These are phyloP conservation scores for Pseudocercospora vitis DNA, from an alignment of 2,329 filamentous ascomycete species.

Conservation along the genomic window DNA sequence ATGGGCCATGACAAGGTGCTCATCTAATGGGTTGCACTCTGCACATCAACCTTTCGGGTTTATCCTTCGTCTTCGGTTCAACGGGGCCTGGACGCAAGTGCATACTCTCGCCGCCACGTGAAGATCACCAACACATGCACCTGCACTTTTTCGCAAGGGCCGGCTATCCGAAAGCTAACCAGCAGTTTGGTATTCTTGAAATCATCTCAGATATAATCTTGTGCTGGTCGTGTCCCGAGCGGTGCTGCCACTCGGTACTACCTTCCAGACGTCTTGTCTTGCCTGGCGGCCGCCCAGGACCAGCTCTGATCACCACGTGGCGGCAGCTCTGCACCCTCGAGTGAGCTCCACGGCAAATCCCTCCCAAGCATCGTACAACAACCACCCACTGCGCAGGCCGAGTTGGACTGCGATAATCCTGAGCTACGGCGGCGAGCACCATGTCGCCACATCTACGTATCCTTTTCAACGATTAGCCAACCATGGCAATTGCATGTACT, in stretches of 20 bases:
- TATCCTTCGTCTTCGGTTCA: not conserved
- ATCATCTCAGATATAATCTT: not conserved
- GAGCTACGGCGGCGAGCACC: not conserved
- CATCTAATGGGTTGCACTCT: not conserved
- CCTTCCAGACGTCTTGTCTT: not conserved
- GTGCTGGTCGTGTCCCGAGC: not conserved
- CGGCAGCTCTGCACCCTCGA: not conserved
- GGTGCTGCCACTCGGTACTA: not conserved
- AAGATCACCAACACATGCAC: slow-evolving; percentile 6
- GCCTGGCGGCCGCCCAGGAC: not conserved
- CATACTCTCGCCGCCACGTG: slow-evolving; percentile 4
- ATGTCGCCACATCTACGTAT: not conserved
- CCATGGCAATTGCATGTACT: not conserved
- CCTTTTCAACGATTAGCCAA: not conserved
- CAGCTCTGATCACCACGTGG: not conserved
- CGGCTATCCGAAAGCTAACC: slow-evolving; percentile 10
- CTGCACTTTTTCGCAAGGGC: not conserved
- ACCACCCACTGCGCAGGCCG: not conserved
- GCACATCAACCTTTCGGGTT: not conserved
- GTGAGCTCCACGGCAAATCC: not conserved
- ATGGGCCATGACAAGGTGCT: not conserved
- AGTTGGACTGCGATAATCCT: not conserved
- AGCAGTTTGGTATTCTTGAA: not conserved
- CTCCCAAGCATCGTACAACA: not conserved
- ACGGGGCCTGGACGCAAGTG: not conserved